Base-by-base conservation (phyloP, 208 protist genomes). In the Novymonas esmeraldas region DNA sequence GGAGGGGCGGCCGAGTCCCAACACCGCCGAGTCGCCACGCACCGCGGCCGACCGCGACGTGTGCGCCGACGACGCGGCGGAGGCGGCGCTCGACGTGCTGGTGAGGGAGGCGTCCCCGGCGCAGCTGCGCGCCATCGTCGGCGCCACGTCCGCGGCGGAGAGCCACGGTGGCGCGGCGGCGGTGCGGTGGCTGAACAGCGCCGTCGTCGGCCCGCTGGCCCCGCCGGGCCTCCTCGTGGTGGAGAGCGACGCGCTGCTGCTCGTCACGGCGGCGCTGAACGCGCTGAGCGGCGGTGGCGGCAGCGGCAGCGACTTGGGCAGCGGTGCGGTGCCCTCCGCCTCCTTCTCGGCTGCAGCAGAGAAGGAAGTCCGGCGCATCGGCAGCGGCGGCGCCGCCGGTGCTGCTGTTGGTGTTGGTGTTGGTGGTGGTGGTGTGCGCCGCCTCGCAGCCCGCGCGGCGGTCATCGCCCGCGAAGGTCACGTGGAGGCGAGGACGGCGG, bases 391-490 rank as follows among this genome's bases (percentile, higher is more conserved):
- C 34, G 18, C n/a, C n/a, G n/a, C n/a, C n/a, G n/a, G n/a, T n/a
- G n/a, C n/a, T n/a, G n/a, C n/a, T n/a, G n/a, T n/a, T n/a, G n/a
- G n/a, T n/a, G n/a, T n/a, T n/a, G n/a, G n/a, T n/a, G n/a, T n/a
- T n/a, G n/a, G n/a, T n/a, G n/a, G n/a, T n/a, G n/a, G n/a, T n/a
- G n/a, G 58, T 38, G 26, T 45, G 11, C 70, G 70, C 13, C 70
- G 61, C 1, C 70, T 75, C 26, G 61, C 45, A 44, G 54, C 70
- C 6, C 60, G 70, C 16, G 62, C 70, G 16, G 70, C 70, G 4
- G 29, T 75, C n/a, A 22, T 64, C 6, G 70, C 70, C 3, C 44
- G 70, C 1, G 70, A 75, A 39, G 70, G 61, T 0, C 70, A 64
- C 14, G 52, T 75, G 26, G 70, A 75, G 14, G 70, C 54, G 29